phyloP scores from a whole-genome alignment of 345 rosid species.

The Clarkia xantiana region DNA sequence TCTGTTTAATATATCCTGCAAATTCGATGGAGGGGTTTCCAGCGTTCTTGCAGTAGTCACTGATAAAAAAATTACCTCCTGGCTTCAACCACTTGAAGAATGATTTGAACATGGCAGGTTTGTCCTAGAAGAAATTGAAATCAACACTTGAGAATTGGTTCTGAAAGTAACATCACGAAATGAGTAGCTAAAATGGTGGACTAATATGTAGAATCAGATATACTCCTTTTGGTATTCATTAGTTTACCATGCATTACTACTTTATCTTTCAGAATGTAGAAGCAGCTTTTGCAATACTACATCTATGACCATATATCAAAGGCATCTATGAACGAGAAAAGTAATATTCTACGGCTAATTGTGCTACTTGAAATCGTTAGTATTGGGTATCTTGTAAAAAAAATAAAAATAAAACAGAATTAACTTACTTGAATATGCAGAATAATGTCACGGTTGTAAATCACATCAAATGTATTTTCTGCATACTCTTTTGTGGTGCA shows the following conservation, averaged over 20 bases:
- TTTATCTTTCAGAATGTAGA: not conserved
- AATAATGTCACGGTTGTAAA: constrained; percentile 95
- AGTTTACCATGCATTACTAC: constrained; percentile 2
- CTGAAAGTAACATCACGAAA: too few relatives aligned
- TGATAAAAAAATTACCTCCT: constrained; percentile 25
- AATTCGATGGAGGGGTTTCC: constrained; percentile 63
- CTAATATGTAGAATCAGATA: not conserved
- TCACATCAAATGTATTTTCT: constrained; percentile 73
- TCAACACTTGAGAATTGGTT: not conserved
- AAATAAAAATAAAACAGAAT: not conserved
- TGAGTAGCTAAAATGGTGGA: too few relatives aligned
- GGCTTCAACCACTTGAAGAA: constrained; percentile 94
- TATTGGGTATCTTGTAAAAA: constrained; percentile 1
- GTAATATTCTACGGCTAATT: too few relatives aligned
- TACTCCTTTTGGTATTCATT: not conserved
- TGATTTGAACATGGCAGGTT: constrained; percentile 66
- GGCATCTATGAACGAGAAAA: too few relatives aligned
- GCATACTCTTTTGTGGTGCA: constrained; percentile 82
- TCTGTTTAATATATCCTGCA: constrained; percentile 53
- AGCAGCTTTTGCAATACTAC: too few relatives aligned
- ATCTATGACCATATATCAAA: too few relatives aligned
- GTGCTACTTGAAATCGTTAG: too few relatives aligned
- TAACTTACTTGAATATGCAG: constrained; percentile 68
- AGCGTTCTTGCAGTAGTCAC: constrained; percentile 66
- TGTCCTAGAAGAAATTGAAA: constrained; percentile 46